These are phyloP conservation scores for Ganoderma lucidum DNA, from an alignment of 1,284 basidiomycete genomes.

Conservation along the genomic window DNA sequence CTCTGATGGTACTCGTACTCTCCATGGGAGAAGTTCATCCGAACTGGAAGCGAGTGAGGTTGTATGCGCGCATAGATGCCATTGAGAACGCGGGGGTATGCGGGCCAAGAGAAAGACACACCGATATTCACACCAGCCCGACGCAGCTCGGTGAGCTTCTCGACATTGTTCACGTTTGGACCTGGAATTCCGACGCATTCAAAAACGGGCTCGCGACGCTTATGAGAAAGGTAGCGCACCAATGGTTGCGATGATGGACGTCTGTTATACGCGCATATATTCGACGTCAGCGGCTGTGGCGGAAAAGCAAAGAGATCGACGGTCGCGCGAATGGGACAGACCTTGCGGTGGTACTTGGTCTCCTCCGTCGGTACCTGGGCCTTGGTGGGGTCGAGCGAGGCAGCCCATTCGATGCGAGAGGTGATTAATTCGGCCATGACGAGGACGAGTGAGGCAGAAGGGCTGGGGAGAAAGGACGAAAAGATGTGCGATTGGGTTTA, in stretches of 20 bases:
- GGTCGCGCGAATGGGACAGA: conserved; percentile 46
- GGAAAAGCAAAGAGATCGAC: conserved; percentile 13
- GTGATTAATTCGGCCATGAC: conserved; percentile 50
- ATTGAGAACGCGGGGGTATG: conserved; percentile 9
- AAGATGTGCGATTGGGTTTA: conserved; percentile 25
- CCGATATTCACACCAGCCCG: conserved; percentile 96
- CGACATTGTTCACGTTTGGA: conserved; percentile 91
- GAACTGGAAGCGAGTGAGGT: conserved; percentile 62
- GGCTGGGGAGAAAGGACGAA: conserved; percentile 24
- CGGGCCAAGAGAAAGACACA: conserved; percentile 49
- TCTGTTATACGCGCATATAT: conserved; percentile 59
- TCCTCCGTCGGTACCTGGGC: conserved; percentile 74
- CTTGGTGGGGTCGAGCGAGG: conserved; percentile 77
- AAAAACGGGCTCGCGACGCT: conserved; percentile 21
- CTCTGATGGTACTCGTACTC: conserved; percentile 97
- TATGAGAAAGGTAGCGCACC: conserved; percentile 55
- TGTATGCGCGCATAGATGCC: background rate
- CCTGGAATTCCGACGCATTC: conserved; percentile 52
- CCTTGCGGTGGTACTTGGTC: conserved; percentile 91
- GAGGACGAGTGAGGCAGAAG: conserved; percentile 18
- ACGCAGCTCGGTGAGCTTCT: conserved; percentile 84
- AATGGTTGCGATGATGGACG: conserved; percentile 96
- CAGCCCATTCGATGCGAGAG: conserved; percentile 93
- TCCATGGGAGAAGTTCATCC: conserved; percentile 99
- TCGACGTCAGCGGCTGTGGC: conserved; percentile 17